Evolutionary conservation across 2,329 filamentous ascomycete species (phyloP).

Genomic region (Tolypocladium capitatum): DNA sequence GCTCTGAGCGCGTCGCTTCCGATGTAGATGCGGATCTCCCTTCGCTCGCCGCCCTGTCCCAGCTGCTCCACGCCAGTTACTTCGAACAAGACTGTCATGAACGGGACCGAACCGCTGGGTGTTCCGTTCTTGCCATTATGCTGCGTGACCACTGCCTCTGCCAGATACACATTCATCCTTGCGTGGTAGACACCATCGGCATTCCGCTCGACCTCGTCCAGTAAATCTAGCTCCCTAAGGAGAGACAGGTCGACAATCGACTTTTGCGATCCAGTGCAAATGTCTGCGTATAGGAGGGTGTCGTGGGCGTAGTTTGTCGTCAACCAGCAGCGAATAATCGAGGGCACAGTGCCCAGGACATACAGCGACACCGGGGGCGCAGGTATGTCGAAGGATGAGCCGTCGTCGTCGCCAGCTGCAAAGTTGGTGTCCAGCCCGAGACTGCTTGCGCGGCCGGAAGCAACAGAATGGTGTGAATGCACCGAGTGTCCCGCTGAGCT

Average conservation of each 20-base stretch:
- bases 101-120: conserved; percentile 59
- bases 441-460: conserved; percentile 74
- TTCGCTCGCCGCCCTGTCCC: conserved; percentile 24
- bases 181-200: conserved; percentile 55
- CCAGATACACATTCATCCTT: conserved; percentile 73
- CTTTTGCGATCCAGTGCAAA: conserved; percentile 83
- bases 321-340: conserved; percentile 92
- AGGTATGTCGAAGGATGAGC: conserved; percentile 58
- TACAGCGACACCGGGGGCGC: conserved; percentile 73
- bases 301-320: conserved; percentile 82
- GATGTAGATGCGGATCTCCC: conserved; percentile 70
- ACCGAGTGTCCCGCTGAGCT: conserved; percentile 83
- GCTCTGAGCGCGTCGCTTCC: conserved; percentile 78
- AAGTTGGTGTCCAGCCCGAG: conserved; percentile 69
- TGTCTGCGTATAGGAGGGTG: conserved; percentile 76
- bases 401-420: conserved; percentile 44
- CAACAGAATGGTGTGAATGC: conserved; percentile 53
- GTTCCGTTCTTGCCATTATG: conserved; percentile 59
- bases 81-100: conserved; percentile 67
- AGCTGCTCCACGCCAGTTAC: conserved; percentile 46
- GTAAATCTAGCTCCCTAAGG: conserved; percentile 59
- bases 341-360: conserved; percentile 76
- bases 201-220: conserved; percentile 51
- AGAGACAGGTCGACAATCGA: conserved; percentile 70
- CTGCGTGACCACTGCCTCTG: conserved; percentile 74